Evolutionary conservation across 352 stramenopile species (phyloP), one percentile per base, ranked within the genome.

Genomic region (Phytophthora pseudosyringae): DNA sequence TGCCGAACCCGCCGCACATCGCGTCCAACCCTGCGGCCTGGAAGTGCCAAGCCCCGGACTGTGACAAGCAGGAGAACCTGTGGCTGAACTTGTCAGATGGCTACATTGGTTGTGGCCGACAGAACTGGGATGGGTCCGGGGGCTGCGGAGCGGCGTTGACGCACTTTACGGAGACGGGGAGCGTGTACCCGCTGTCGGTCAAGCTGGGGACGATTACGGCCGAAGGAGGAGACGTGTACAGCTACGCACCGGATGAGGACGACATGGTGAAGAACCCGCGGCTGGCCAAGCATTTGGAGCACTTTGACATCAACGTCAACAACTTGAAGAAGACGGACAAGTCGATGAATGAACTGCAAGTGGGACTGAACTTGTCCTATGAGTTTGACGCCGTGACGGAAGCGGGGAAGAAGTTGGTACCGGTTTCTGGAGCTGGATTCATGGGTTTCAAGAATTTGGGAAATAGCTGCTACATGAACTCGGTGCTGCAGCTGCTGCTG

Each of bases 401-500:
- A 76, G 89, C 89, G 13, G 97, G 97, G 9, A 92, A 95, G 54
- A 89, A 98, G 56, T 86, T 99, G 2, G 70, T 91, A 16, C 81
- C 94, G 0, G 81, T 99, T 5, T 89, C 86, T 1, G 97, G 97
- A 25, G 81, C 95, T 5, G 96, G 94, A 11, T 89, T 93, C 43
- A 93, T 99, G 44, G 98, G 98, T 3, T 94, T 99, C 38, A 96
- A 96, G 74, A 99, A 99, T 80, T 68, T 99, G n/a, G 98, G 98
- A 5, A 99, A 99, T 77, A 99, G 92, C 31, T 99, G 98, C 83
- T 99, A 99, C 83, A 95, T 99, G 82, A 99, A 99, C 72, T 98
- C 90, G 44, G 90, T 99, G 44, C 77, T 99, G 13, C 98, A 99
- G 78, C 64, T 99, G 15, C 69, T 99, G 8, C 70, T 98, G 33